These are phyloP conservation scores for Saccharomycopsis sp. DNA, from an alignment of 805 yeast genomes.

Conservation along the genomic window DNA sequence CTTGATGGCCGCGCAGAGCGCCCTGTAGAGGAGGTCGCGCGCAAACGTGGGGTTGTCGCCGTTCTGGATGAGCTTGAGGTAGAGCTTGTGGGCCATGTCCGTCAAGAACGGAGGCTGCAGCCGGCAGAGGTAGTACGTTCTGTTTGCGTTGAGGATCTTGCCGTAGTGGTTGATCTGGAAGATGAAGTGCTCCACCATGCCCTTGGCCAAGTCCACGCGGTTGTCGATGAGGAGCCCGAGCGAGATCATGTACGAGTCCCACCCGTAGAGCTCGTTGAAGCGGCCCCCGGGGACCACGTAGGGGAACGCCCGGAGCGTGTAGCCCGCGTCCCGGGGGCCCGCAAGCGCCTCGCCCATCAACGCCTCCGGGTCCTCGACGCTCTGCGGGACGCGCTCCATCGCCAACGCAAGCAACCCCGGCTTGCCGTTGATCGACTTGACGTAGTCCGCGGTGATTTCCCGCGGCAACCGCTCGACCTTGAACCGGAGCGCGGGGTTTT, in stretches of 20 bases:
- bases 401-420: conserved; percentile 89
- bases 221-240: conserved; percentile 70
- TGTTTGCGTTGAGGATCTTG: conserved; percentile 86
- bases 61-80: conserved; percentile 43
- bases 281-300: conserved; percentile 97
- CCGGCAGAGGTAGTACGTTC: conserved; percentile 83
- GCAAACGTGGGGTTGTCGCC: conserved; percentile 43
- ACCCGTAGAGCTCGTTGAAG: conserved; percentile 92
- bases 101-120: conserved; percentile 97
- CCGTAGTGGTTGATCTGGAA: conserved; percentile 89
- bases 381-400: conserved; percentile 45
- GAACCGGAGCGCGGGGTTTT: conserved; percentile 49
- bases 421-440: conserved; percentile 64
- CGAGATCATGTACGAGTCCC: conserved; percentile 95
- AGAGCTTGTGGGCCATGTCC: conserved; percentile 77
- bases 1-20: conserved; percentile 72
- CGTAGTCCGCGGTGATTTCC: conserved; percentile 67
- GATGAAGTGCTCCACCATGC: conserved; percentile 87
- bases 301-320: conserved; percentile 57
- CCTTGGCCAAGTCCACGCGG: conserved; percentile 65
- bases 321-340: too few species aligned
- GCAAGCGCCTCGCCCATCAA: too few species aligned
- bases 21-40: conserved; percentile 53
- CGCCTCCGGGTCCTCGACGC: background rate
- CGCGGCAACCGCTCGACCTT: conserved; percentile 76